Conservation (phyloP, 139 green algal species). For the Micromonas commoda region DNA sequence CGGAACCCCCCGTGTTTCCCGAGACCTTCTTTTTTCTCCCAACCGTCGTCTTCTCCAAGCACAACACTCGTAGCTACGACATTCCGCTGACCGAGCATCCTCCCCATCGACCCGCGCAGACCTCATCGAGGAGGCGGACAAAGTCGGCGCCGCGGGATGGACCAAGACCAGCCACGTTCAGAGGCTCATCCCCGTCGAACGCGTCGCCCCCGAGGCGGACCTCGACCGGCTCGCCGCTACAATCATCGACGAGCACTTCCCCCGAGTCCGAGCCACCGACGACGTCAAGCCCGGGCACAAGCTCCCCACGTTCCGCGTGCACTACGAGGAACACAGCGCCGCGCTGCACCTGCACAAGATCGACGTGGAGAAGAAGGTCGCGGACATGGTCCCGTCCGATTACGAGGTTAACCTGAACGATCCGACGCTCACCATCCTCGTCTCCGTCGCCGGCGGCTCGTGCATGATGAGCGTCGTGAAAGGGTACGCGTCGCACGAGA, state of each 20-base stretch:
- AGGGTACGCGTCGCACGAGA: slow-evolving; percentile 16
- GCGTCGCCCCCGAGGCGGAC: neutral
- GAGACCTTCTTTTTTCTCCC: too few species aligned
- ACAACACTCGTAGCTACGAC: too few species aligned
- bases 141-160: neutral
- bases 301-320: slow-evolving; percentile 4
- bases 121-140: neutral
- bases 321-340: slow-evolving; percentile 9
- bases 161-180: neutral
- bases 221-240: neutral
- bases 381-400: neutral
- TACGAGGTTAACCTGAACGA: slow-evolving; percentile 18
- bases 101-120: too few species aligned
- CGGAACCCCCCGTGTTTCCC: too few species aligned
- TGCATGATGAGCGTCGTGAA: slow-evolving; percentile 19
- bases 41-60: too few species aligned
- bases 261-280: neutral
- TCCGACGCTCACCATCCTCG: neutral
- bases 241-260: neutral
- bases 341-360: neutral
- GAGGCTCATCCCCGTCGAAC: slow-evolving; percentile 7
- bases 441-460: neutral
- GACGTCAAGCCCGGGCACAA: neutral
- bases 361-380: neutral
- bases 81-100: too few species aligned